These are phyloP conservation scores for Populus tomentosa DNA, from an alignment of 441 rosid genomes.

Conservation along the genomic window DNA sequence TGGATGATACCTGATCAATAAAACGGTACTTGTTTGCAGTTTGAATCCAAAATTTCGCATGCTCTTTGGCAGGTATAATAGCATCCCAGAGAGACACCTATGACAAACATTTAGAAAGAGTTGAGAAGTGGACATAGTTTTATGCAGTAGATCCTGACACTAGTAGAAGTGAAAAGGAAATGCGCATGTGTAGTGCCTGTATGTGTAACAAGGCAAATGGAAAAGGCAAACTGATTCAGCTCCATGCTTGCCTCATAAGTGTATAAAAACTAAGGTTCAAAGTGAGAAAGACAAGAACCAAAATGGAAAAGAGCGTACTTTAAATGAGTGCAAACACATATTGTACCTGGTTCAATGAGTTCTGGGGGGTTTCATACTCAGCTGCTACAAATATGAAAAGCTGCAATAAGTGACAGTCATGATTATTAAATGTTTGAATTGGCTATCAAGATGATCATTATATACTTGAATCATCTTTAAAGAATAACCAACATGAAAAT, in stretches of 20 bases:
- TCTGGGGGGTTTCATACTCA: conserved; percentile 74
- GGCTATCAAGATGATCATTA: background rate
- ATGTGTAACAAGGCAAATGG: background rate
- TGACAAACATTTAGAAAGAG: background rate
- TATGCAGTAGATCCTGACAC: background rate
- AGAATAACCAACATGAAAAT: background rate
- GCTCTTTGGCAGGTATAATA: conserved; percentile 68
- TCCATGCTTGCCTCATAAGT: background rate
- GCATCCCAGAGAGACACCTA: conserved; percentile 97
- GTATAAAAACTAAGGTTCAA: background rate
- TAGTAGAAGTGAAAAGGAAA: background rate
- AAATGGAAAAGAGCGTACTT: background rate
- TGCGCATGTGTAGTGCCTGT: background rate
- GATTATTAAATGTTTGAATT: background rate
- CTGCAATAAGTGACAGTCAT: conserved; percentile 27
- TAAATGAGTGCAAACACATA: background rate
- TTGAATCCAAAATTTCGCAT: conserved; percentile 65
- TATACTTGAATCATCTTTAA: background rate
- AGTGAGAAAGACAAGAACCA: background rate
- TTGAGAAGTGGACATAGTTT: background rate
- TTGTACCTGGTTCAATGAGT: conserved; percentile 78
- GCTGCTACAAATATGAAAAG: conserved; percentile 85
- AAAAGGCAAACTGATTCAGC: background rate
- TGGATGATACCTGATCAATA: conserved; percentile 62
- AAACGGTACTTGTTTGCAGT: conserved; percentile 80